A percentile compares a stretch with the other conserved stretches of the same genome.
Conservation (phyloP, 2,329 filamentous ascomycete genomes). For the Microcyclospora pomicola region DNA sequence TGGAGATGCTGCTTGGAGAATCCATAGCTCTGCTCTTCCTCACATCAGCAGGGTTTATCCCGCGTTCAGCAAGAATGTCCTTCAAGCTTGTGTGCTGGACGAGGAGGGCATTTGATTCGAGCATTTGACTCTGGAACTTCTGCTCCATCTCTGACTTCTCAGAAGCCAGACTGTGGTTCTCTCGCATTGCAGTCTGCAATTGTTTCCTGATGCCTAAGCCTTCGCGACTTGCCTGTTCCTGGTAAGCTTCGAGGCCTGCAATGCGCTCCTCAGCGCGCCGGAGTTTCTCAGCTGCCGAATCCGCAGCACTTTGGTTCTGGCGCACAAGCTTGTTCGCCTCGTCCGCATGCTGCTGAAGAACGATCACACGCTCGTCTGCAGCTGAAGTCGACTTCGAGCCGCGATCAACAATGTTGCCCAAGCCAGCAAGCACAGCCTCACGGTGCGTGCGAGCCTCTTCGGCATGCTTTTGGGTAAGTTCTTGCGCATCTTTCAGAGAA, state of each 20-base stretch:
- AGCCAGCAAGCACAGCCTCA: slow-evolving; percentile 64
- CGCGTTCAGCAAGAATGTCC: slow-evolving; percentile 78
- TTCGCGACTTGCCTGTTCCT: slow-evolving; percentile 91
- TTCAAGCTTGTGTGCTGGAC: slow-evolving; percentile 90
- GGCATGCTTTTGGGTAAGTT: slow-evolving; percentile 74
- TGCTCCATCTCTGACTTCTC: slow-evolving; percentile 71
- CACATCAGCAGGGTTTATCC: slow-evolving; percentile 62
- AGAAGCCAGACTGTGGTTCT: slow-evolving; percentile 67
- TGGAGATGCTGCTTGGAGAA: slow-evolving; percentile 49
- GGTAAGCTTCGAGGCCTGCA: slow-evolving; percentile 88
- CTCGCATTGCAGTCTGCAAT: slow-evolving; percentile 69
- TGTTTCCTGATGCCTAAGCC: slow-evolving; percentile 81
- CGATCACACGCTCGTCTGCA: slow-evolving; percentile 52
- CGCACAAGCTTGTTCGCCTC: slow-evolving; percentile 67
- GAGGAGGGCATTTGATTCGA: slow-evolving; percentile 84
- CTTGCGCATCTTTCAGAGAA: slow-evolving; percentile 71
- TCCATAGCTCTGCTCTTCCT: slow-evolving; percentile 59
- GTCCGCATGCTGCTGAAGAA: slow-evolving; percentile 67
- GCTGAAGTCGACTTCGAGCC: slow-evolving; percentile 38
- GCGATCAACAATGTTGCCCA: slow-evolving; percentile 56
- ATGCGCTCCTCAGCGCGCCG: slow-evolving; percentile 91
- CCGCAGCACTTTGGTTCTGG: slow-evolving; percentile 79
- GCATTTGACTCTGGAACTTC: slow-evolving; percentile 69
- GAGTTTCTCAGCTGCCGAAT: slow-evolving; percentile 74
- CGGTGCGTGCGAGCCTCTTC: slow-evolving; percentile 78